Evolutionary conservation across 2,329 filamentous ascomycete species (phyloP).

Genomic region (Ploettnerulaceae sp.): DNA sequence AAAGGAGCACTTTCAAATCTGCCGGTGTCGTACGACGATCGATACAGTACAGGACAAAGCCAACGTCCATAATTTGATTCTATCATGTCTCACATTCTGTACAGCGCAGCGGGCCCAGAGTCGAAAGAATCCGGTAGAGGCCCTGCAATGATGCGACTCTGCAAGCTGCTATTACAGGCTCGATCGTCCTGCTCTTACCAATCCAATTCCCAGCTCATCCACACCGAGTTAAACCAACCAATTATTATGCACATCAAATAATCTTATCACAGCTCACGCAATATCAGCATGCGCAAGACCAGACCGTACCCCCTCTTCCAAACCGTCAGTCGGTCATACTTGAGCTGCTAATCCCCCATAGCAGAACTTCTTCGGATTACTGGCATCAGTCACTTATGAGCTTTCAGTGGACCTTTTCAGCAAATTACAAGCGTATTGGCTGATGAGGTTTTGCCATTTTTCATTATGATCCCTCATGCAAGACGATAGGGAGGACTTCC

Average conservation of each 20-base stretch:
- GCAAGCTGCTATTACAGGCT: slow-evolving; percentile 14
- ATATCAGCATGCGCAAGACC: no score
- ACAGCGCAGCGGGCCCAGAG: slow-evolving; percentile 15
- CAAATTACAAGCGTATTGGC: background rate
- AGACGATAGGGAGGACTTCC: no score
- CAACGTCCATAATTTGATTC: background rate
- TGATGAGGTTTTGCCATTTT: no score
- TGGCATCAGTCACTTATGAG: slow-evolving; percentile 1
- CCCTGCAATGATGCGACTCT: slow-evolving; percentile 5
- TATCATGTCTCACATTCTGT: slow-evolving; percentile 20
- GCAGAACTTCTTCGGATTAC: slow-evolving; percentile 1
- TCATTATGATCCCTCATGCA: no score
- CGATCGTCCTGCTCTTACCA: slow-evolving; percentile 6
- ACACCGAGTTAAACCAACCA: slow-evolving; percentile 4
- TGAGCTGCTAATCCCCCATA: no score
- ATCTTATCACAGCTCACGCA: slow-evolving; percentile 1
- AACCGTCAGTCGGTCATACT: no score
- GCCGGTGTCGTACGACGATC: background rate
- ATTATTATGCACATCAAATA: slow-evolving; percentile 3
- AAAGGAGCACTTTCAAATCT: no score
- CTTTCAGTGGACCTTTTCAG: background rate
- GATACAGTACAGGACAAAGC: no score
- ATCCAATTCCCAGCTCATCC: slow-evolving; percentile 4
- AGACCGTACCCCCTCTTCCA: no score
- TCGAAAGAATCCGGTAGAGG: background rate